These are phyloP conservation scores for Protomyces inundatus DNA, from an alignment of 1,139 yeast genomes.

Conservation along the genomic window DNA sequence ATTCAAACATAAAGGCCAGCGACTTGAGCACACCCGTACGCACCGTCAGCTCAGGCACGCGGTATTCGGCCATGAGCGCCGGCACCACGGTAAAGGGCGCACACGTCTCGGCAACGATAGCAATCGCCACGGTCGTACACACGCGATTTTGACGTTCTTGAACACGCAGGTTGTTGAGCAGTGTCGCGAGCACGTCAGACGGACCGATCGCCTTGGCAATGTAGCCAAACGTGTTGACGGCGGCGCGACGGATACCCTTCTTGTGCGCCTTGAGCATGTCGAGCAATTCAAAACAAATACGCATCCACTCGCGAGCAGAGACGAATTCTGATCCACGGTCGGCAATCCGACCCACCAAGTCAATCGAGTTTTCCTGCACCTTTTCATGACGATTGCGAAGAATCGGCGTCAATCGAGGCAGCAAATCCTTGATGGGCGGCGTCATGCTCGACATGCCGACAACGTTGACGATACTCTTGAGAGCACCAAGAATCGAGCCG, in stretches of 20 bases:
- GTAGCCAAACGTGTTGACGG: conserved; percentile 85
- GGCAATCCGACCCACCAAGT: conserved; percentile 77
- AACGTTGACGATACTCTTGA: conserved; percentile 50
- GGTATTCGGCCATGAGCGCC: conserved; percentile 90
- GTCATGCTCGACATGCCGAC: conserved; percentile 58
- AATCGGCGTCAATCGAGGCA: conserved; percentile 89
- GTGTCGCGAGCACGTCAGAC: conserved; percentile 81
- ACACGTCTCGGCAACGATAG: conserved; percentile 91
- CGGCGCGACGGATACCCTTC: conserved; percentile 73
- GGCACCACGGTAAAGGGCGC: conserved; percentile 94
- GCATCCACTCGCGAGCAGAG: conserved; percentile 95
- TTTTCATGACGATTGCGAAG: conserved; percentile 83
- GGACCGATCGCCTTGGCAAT: conserved; percentile 95
- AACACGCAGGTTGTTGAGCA: conserved; percentile 76
- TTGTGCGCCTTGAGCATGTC: conserved; percentile 85
- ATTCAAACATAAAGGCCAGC: conserved; percentile 87
- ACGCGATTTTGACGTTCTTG: conserved; percentile 96
- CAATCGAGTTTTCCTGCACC: conserved; percentile 82
- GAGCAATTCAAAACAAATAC: conserved; percentile 83
- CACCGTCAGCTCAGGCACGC: conserved; percentile 86
- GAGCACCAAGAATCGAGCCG: conserved; percentile 74
- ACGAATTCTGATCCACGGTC: conserved; percentile 77
- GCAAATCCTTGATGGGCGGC: conserved; percentile 77
- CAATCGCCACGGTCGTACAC: conserved; percentile 97
- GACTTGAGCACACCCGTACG: conserved; percentile 95